Evolutionary conservation across 331 rosid genomes (phyloP), one percentile per base, ranked within the genome.

Genomic region (Pyracantha coccinea): DNA sequence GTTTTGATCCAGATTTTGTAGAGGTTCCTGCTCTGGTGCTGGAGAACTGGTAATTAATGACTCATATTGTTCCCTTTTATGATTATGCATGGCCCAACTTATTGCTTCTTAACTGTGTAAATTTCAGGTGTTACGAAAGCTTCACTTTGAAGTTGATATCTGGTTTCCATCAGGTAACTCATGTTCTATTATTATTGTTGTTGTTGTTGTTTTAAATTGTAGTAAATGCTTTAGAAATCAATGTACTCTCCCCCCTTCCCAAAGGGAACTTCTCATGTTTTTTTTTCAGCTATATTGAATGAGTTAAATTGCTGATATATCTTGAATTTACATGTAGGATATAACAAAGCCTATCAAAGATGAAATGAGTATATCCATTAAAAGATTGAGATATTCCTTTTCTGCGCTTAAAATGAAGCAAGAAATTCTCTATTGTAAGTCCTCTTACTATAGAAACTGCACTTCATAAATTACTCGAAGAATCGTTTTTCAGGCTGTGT

Each of bases 331-430:
- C 73, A 54, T 83, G 81, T 77, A 94, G 99, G 99, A 94, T 81
- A 92, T 94, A 67, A 94, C 99, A 59, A 90, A 82, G 80, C 96
- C 97, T 53, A 76, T 94, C 81, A 84, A 82, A 79, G 99, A 90
- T 69, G 96, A 89, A 73, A 74, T 80, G 47, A 90, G 99, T 67
- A 76, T 78, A 87, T 85, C 93, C 70, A 88, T 94, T 57, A 94
- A 92, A 83, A 88, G 86, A 86, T 87, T 96, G 97, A 80, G 89
- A 66, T 78, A 85, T 80, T 92, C 95, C 70, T 94, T 92, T 85
- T 92, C 99, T 70, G 96, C 97, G 0, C 95, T 94, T 57, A 94
- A 90, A 84, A 78, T 94, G 88, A 94, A 88, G 92, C 99, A 89
- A 82, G 89, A 94, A 80, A 83, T 94, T 86, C 90, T 94, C 81